Evolutionary conservation across 495 filamentous ascomycete genomes (phyloP).

Genomic region (Hypomontagnella monticulosa): DNA sequence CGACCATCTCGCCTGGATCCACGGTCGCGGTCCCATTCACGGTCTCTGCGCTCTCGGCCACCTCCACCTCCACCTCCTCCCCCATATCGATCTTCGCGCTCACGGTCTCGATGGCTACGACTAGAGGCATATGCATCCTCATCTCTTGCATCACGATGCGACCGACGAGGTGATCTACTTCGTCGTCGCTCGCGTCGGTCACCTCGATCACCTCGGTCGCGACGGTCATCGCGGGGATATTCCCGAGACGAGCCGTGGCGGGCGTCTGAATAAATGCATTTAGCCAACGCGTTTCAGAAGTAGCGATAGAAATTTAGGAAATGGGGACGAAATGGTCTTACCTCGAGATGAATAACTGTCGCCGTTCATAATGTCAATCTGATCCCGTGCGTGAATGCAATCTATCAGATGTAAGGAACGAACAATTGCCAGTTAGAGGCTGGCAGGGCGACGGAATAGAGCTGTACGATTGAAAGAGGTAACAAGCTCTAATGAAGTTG

Average conservation of each 20-base stretch:
- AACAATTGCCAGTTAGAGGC: neutral
- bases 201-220: constrained; percentile 48
- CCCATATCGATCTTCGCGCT: constrained; percentile 87
- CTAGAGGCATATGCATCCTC: constrained; percentile 93
- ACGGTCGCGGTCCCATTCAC: constrained; percentile 78
- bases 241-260: constrained; percentile 75
- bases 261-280: constrained; percentile 62
- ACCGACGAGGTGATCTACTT: constrained; percentile 61
- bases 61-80: constrained; percentile 62
- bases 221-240: constrained; percentile 62
- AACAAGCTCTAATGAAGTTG: constrained; percentile 24
- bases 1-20: constrained; percentile 64
- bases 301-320: constrained; percentile 37
- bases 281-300: constrained; percentile 45
- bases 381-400: neutral
- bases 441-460: neutral
- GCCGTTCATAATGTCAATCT: constrained; percentile 77
- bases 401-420: neutral
- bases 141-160: constrained; percentile 68
- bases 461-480: constrained; percentile 17
- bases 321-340: constrained; percentile 49
- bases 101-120: constrained; percentile 87
- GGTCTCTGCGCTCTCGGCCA: constrained; percentile 56
- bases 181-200: constrained; percentile 64
- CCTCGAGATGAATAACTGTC: constrained; percentile 86